phyloP scores from a whole-genome alignment of 495 filamentous ascomycete genomes.

The Penicillium fimorum region DNA sequence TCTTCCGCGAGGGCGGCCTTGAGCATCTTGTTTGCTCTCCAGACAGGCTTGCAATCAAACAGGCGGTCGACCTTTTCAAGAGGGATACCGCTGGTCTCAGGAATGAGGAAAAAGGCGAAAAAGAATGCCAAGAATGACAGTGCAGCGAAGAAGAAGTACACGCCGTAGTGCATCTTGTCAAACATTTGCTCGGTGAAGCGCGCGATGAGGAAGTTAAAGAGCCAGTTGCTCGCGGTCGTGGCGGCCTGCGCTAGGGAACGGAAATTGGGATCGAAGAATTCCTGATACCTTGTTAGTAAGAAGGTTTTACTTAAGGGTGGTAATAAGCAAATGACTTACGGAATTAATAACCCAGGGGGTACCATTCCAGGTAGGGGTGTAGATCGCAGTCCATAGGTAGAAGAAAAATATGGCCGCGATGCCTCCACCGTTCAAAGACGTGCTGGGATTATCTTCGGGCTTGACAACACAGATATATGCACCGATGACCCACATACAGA shows the following conservation, averaged over 20 bases:
- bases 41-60: slow-evolving; percentile 56
- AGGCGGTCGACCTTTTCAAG: slow-evolving; percentile 53
- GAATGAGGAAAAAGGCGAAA: slow-evolving; percentile 66
- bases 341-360: slow-evolving; percentile 64
- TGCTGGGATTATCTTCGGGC: slow-evolving; percentile 41
- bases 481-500: slow-evolving; percentile 75
- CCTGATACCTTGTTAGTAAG: slow-evolving; percentile 24
- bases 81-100: slow-evolving; percentile 61
- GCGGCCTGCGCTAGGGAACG: slow-evolving; percentile 66
- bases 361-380: slow-evolving; percentile 72
- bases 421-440: slow-evolving; percentile 51
- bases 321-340: slow-evolving; percentile 14
- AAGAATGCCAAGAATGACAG: slow-evolving; percentile 63
- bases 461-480: slow-evolving; percentile 60
- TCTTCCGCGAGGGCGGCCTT: slow-evolving; percentile 30
- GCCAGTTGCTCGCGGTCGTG: slow-evolving; percentile 69
- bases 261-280: slow-evolving; percentile 61
- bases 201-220: slow-evolving; percentile 71
- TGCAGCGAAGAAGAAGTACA: slow-evolving; percentile 75
- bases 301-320: too few species aligned
- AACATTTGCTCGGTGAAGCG: slow-evolving; percentile 77
- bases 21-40: slow-evolving; percentile 49
- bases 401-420: slow-evolving; percentile 74
- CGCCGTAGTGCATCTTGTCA: slow-evolving; percentile 62
- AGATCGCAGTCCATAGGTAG: slow-evolving; percentile 74